These are phyloP conservation scores for Neurospora sp. DNA, from an alignment of 495 filamentous ascomycete genomes.

Conservation along the genomic window DNA sequence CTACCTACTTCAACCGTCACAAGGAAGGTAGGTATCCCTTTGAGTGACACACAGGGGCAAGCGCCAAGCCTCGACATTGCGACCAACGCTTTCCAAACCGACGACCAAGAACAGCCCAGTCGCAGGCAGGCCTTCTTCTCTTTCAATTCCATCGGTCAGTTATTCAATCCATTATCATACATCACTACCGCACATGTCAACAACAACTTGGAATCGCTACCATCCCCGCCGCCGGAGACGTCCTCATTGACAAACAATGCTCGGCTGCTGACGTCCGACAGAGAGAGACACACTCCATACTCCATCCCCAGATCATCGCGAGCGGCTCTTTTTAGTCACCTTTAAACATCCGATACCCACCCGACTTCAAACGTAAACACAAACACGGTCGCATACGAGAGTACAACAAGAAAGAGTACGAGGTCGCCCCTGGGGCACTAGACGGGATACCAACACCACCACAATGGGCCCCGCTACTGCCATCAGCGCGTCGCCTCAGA, in stretches of 20 bases:
- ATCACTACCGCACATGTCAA: neutral
- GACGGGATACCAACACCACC: neutral
- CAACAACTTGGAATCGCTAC: neutral
- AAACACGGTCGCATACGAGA: neutral
- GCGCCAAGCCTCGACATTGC: neutral
- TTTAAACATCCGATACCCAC: neutral
- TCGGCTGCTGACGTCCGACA: neutral
- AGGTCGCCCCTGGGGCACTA: neutral
- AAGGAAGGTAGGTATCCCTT: neutral
- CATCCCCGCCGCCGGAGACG: neutral
- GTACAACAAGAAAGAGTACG: neutral
- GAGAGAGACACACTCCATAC: neutral
- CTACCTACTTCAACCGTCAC: neutral
- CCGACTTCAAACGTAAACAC: neutral
- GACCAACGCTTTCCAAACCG: neutral
- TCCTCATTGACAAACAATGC: neutral
- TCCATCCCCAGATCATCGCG: neutral
- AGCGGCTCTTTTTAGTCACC: neutral
- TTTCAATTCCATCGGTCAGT: neutral
- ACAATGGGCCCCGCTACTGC: conserved; percentile 1
- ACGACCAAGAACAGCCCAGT: neutral
- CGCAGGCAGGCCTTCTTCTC: neutral
- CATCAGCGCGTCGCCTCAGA: conserved; percentile 10
- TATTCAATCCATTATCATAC: neutral
- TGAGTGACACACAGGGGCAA: neutral